Base-by-base conservation (phyloP, 148 eudicot species). In the Spergularia bocconei region DNA sequence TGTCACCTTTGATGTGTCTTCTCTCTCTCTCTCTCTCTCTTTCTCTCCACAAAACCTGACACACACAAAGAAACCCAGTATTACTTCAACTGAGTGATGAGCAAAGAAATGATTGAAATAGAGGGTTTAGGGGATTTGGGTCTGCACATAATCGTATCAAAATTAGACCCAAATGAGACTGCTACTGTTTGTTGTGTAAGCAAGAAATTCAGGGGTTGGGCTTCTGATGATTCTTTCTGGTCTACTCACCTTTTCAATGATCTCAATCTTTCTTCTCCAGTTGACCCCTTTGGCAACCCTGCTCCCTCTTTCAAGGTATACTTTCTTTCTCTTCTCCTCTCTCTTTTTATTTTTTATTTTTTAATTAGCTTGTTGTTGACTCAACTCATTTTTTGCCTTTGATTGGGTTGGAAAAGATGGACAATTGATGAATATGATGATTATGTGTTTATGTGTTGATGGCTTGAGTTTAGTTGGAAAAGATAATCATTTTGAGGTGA, bases 221-320 rank as follows among this genome's bases (percentile, higher is more conserved):
- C 90, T 8, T 86, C 89, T 66, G 97, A 91, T 16, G 91, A 87
- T 25, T 73, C 79, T 7, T 78, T 88, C 9, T 94, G 98, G 98
- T 75, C 95, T 48, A 58, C 67, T 57, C 86, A 88, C 71, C 87
- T 87, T 54, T 79, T 79, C 52, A 71, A 73, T 0, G 88, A 93
- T 21, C 93, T 94, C 41, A 38, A 77, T 56, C 84, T 94, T 38
- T 70, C 82, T 3, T 83, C 87, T 50, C 97, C 97, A 11, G 11
- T 71, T 55, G 91, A 91, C 76, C 93, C 93, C 78, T 59, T 51
- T 19, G 91, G 88, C 38, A 84, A 85, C 33, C 85, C 85, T 54
- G 51, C 71, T 23, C 84, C 91, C 52, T 84, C 91, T 73, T 94
- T 84, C 73, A 86, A 81, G 98, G 97, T 91, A 38, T 52, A 11